These are phyloP conservation scores for Cercospora brassicicola DNA, from an alignment of 2,329 filamentous ascomycete genomes.

Conservation along the genomic window DNA sequence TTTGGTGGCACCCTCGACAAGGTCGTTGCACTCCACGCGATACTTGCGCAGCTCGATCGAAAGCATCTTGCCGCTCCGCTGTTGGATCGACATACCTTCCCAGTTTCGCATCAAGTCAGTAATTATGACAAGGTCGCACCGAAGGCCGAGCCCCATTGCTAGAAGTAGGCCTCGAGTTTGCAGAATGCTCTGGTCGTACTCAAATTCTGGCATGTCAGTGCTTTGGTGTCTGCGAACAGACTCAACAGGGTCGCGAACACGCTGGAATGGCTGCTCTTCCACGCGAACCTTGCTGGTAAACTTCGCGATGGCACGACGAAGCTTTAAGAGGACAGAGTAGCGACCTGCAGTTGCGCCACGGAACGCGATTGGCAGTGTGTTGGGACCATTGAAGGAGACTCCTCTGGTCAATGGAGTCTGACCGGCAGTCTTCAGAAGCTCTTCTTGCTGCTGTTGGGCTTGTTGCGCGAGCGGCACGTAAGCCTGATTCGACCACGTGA, in stretches of 20 bases:
- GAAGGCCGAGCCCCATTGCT: slow-evolving; percentile 34
- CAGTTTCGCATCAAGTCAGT: slow-evolving; percentile 44
- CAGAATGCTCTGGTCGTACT: slow-evolving; percentile 27
- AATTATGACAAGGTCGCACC: slow-evolving; percentile 53
- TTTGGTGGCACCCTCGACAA: slow-evolving; percentile 45
- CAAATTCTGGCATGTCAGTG: slow-evolving; percentile 17
- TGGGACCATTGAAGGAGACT: not conserved
- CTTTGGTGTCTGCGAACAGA: slow-evolving; percentile 41
- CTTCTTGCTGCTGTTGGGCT: slow-evolving; percentile 32
- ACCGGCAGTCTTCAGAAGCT: slow-evolving; percentile 10
- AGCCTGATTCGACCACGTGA: slow-evolving; percentile 52
- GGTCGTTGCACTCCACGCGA: slow-evolving; percentile 43
- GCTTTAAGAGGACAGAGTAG: slow-evolving; percentile 19
- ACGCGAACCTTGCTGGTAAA: slow-evolving; percentile 38
- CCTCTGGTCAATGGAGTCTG: slow-evolving; percentile 1
- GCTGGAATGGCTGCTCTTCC: slow-evolving; percentile 55
- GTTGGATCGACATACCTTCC: slow-evolving; percentile 9
- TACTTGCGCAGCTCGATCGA: slow-evolving; percentile 39
- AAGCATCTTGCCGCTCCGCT: slow-evolving; percentile 14
- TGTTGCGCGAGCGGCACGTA: slow-evolving; percentile 45
- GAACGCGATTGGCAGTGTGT: not conserved
- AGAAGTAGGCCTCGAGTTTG: no score
- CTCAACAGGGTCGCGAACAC: slow-evolving; percentile 50
- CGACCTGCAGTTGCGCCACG: not conserved
- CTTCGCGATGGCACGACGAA: slow-evolving; percentile 11